These are phyloP conservation scores for Curvularia spicifera DNA, from an alignment of 2,329 filamentous ascomycete genomes.

Conservation along the genomic window DNA sequence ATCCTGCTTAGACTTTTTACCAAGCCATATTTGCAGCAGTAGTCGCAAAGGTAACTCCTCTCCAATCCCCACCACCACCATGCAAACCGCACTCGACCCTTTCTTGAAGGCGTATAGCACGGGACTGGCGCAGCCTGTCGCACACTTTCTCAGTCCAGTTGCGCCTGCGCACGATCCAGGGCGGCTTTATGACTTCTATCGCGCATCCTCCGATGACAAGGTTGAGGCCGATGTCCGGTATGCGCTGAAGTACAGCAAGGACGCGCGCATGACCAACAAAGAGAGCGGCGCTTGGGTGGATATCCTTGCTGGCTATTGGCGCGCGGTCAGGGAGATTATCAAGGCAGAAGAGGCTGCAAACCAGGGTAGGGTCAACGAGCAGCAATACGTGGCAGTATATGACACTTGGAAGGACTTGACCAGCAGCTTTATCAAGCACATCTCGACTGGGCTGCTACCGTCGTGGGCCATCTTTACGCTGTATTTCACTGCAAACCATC, in stretches of 20 bases:
- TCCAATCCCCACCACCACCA: constrained; percentile 45
- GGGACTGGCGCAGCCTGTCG: constrained; percentile 74
- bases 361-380: constrained; percentile 50
- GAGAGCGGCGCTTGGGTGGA: constrained; percentile 86
- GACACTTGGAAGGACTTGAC: constrained; percentile 87
- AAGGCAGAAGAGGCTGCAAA: constrained; percentile 64
- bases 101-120: constrained; percentile 72
- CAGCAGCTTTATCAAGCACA: constrained; percentile 78
- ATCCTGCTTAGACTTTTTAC: constrained; percentile 12
- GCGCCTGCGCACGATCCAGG: constrained; percentile 67
- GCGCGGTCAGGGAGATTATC: constrained; percentile 75
- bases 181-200: constrained; percentile 72
- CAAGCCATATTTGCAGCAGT: not conserved
- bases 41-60: constrained; percentile 3
- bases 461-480: constrained; percentile 93
- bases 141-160: constrained; percentile 75
- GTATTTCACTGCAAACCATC: constrained; percentile 84
- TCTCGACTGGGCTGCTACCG: constrained; percentile 75
- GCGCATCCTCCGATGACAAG: constrained; percentile 70
- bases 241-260: constrained; percentile 68
- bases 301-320: constrained; percentile 84
- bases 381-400: constrained; percentile 84
- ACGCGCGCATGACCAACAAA: constrained; percentile 64
- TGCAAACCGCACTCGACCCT: constrained; percentile 76
- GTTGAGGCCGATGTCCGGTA: constrained; percentile 74